These are phyloP conservation scores for Euptelea pleiosperma DNA, from an alignment of 164 flowering plant species.

Conservation along the genomic window DNA sequence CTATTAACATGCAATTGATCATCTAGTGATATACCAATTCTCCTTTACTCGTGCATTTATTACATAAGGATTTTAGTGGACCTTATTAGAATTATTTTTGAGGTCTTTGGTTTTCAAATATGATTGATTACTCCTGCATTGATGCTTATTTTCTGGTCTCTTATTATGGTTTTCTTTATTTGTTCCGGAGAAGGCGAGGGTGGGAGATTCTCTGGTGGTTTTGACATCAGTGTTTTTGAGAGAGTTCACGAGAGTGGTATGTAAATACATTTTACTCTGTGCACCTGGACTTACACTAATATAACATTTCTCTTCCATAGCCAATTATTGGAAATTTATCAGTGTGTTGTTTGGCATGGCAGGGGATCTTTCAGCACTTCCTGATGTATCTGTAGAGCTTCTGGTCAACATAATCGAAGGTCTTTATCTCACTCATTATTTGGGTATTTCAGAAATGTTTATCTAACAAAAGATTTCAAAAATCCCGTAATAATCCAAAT, in stretches of 20 bases:
- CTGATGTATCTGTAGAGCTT: slow-evolving; percentile 74
- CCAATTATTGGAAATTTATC: neutral
- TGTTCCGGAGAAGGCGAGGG: slow-evolving; percentile 50
- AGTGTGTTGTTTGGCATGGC: slow-evolving; percentile 29
- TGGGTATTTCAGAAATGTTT: neutral
- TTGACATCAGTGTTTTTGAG: slow-evolving; percentile 75
- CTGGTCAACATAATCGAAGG: slow-evolving; percentile 75
- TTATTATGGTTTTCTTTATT: neutral
- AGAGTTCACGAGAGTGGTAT: slow-evolving; percentile 64
- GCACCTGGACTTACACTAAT: neutral
- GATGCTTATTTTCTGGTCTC: slow-evolving; percentile 1
- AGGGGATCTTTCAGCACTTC: slow-evolving; percentile 72
- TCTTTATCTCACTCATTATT: slow-evolving; percentile 16
- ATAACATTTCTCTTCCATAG: neutral
- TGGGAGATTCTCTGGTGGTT: slow-evolving; percentile 83
- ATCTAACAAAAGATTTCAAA: neutral
- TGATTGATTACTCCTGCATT: neutral
- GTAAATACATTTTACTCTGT: neutral
- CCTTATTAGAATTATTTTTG: neutral
- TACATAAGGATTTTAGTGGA: neutral
- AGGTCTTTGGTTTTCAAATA: neutral
- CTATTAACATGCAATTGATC: no score
- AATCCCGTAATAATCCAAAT: neutral
- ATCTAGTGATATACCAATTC: neutral
- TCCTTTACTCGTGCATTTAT: no score